phyloP scores from a whole-genome alignment of 2,329 filamentous ascomycete species.

The Hypoxylon sp. region DNA sequence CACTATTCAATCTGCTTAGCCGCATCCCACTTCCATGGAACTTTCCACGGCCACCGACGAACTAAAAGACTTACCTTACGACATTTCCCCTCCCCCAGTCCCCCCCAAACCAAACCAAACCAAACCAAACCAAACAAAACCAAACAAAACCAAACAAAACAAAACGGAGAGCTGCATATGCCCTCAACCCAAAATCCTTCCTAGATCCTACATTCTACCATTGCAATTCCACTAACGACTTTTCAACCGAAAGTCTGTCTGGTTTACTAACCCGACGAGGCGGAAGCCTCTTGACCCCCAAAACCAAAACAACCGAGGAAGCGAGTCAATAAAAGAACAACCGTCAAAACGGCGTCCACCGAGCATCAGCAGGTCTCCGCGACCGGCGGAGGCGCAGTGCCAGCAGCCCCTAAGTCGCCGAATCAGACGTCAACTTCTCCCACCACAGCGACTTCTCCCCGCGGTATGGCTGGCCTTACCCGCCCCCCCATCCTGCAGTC shows the following conservation, averaged over 20 bases:
- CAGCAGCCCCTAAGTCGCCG: conserved; percentile 45
- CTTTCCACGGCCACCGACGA: conserved; percentile 31
- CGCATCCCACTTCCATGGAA: conserved; percentile 34
- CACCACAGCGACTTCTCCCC: conserved; percentile 36
- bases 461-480: conserved; percentile 55
- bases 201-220: background rate
- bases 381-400: conserved; percentile 33
- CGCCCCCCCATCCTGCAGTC: conserved; percentile 72
- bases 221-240: background rate
- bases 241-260: conserved; percentile 16
- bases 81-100: conserved; percentile 19
- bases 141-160: no score
- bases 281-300: conserved; percentile 23
- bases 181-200: conserved; percentile 12
- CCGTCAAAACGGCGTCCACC: conserved; percentile 50
- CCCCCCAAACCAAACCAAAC: conserved; percentile 13
- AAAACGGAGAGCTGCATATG: conserved; percentile 16
- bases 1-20: conserved; percentile 18
- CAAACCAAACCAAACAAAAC: no score
- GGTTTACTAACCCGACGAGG: conserved; percentile 23
- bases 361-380: conserved; percentile 43
- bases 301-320: conserved; percentile 10
- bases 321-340: conserved; percentile 25
- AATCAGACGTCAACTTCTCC: conserved; percentile 27
- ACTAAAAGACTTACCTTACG: conserved; percentile 24